Conservation (phyloP, 768 basidiomycete species). For the Pleurotus djamor region DNA sequence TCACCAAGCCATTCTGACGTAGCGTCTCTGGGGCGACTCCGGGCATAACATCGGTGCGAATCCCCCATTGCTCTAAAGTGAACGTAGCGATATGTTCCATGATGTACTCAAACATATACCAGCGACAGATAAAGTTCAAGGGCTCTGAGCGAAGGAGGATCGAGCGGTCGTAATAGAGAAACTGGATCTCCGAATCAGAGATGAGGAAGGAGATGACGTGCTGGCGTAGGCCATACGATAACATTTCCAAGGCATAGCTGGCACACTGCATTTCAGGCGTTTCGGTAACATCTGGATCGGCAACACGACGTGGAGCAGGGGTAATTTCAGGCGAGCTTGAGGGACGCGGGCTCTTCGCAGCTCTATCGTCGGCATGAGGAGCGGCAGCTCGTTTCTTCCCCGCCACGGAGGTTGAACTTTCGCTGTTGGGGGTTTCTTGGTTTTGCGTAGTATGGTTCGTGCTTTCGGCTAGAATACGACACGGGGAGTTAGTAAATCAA, state of each 20-base stretch:
- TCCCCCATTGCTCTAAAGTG: neutral
- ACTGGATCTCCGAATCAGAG: conserved; percentile 14
- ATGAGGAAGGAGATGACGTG: conserved; percentile 15
- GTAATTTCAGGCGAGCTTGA: too few species aligned
- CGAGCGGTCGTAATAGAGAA: conserved; percentile 16
- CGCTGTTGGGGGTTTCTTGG: too few species aligned
- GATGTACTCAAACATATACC: neutral
- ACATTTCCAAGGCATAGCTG: conserved; percentile 21
- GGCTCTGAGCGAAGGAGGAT: conserved; percentile 13
- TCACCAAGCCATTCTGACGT: neutral
- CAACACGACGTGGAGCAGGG: too few species aligned
- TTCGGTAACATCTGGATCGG: neutral
- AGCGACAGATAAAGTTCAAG: conserved; percentile 8
- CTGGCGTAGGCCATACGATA: conserved; percentile 17
- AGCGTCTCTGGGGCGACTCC: neutral
- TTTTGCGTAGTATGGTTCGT: too few species aligned
- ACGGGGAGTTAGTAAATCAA: too few species aligned
- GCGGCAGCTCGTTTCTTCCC: too few species aligned
- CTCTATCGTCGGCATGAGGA: too few species aligned
- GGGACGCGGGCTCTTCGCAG: too few species aligned
- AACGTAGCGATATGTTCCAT: neutral
- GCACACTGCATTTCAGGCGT: conserved; percentile 14
- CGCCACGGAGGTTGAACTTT: too few species aligned
- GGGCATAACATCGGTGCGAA: neutral
- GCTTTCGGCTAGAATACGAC: too few species aligned